Conservation (phyloP, 2,329 filamentous ascomycete species). For the Chrysoporthe deuterocubensis region DNA sequence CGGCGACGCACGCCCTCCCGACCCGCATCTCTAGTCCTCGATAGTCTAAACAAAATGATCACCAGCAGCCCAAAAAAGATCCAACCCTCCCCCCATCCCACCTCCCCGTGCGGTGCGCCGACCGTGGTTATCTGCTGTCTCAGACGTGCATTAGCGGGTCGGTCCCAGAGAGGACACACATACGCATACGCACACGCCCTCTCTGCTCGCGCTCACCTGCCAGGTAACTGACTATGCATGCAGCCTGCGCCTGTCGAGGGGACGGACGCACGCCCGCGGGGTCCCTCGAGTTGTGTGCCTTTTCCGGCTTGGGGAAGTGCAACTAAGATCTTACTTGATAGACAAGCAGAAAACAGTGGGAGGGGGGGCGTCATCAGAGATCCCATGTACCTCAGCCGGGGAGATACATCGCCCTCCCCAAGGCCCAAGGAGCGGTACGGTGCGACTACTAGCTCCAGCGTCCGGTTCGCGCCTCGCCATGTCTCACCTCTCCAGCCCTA, state of each 20-base stretch:
- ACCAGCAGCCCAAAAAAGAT: not conserved
- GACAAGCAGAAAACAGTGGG: not conserved
- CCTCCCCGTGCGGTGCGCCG: no score
- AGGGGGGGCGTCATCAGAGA: not conserved
- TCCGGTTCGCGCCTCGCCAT: not conserved
- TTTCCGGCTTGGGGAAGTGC: not conserved
- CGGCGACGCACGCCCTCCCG: not conserved
- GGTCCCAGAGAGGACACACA: not conserved
- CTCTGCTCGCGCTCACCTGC: no score
- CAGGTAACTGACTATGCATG: no score
- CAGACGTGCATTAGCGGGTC: slow-evolving; percentile 13
- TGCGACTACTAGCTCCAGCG: not conserved
- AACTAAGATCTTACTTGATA: not conserved
- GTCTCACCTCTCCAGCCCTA: slow-evolving; percentile 20
- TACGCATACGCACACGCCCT: no score
- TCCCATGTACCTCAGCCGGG: slow-evolving; percentile 13
- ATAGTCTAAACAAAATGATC: slow-evolving; percentile 11
- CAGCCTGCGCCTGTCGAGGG: no score
- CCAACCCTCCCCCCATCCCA: not conserved
- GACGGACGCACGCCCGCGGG: no score
- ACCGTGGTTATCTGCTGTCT: slow-evolving; percentile 1
- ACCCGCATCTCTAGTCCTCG: slow-evolving; percentile 12
- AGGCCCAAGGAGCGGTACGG: not conserved
- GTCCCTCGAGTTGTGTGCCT: no score
- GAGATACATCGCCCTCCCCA: not conserved